phyloP scores from a whole-genome alignment of 768 basidiomycete species.

The Collybia sp. region DNA sequence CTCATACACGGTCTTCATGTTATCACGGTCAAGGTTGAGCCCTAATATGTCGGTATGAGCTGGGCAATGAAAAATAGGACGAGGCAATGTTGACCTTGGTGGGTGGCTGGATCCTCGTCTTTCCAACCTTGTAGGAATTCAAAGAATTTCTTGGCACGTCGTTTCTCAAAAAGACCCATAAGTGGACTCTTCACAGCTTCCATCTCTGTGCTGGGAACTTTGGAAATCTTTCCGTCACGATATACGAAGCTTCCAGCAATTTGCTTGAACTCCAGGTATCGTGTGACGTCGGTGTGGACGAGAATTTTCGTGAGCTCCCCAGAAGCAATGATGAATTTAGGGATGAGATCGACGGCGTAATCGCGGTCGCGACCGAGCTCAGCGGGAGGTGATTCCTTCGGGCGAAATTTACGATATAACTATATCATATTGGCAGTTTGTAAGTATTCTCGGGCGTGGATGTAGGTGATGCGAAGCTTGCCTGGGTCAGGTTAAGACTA shows the following conservation, averaged over 20 bases:
- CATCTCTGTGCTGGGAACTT: constrained; percentile 96
- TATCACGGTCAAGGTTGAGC: constrained; percentile 82
- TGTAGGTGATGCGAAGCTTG: constrained; percentile 25
- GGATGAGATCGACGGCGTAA: constrained; percentile 96
- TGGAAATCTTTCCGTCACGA: constrained; percentile 93
- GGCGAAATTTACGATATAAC: constrained; percentile 95
- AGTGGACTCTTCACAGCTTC: constrained; percentile 93
- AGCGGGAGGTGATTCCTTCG: constrained; percentile 66
- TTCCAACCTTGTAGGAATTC: constrained; percentile 94
- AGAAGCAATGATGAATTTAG: constrained; percentile 98
- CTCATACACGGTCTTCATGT: constrained; percentile 93
- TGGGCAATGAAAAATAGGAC: background rate
- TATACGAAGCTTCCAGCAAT: constrained; percentile 98
- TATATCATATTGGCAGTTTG: constrained; percentile 25
- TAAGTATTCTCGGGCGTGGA: background rate
- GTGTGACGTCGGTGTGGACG: constrained; percentile 97
- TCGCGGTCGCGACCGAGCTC: constrained; percentile 96
- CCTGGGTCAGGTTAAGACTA: constrained; percentile 96
- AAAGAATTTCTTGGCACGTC: constrained; percentile 98
- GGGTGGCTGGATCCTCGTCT: constrained; percentile 93
- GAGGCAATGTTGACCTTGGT: constrained; percentile 64
- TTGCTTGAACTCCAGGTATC: constrained; percentile 99
- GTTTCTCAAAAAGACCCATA: constrained; percentile 99
- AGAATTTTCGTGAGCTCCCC: constrained; percentile 98
- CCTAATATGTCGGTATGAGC: constrained; percentile 38